Evolutionary conservation across 306 rosid genomes (phyloP), one percentile per base, ranked within the genome.

Genomic region (Ormosia emarginata): DNA sequence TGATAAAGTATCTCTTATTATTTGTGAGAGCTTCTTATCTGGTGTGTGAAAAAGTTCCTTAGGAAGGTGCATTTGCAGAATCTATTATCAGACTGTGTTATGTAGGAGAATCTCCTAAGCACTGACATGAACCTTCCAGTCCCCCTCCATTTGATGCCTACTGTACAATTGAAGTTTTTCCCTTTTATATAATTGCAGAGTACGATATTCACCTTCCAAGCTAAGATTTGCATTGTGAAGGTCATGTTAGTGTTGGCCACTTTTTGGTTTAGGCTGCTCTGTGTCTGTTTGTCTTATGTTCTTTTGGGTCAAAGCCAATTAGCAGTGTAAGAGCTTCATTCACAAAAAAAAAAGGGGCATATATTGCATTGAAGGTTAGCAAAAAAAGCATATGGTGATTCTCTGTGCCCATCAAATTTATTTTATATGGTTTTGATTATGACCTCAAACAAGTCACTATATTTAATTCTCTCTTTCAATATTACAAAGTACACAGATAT

Each of bases 401-500:
- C 93, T 91, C 91, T 90, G 86, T 90, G 97, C 91, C 93, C 88
- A 66, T 87, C 94, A 81, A 71, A 71, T 61, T 56, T 59, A 56
- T 24, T 71, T 47, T 18, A 9, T 32, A 61, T 82, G 36, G 74
- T 88, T 85, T 90, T 85, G 87, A 83, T 44, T 56, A 67, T 53
- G 92, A 91, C 92, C 91, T 90, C 92, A 85, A 88, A 90, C 88
- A 90, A 88, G 83, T 92, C 91, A 85, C 88, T 55, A 90, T 87
- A 87, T 82, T 44, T 46, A 41, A 7, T 30, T 70, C 61, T 41
- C 46, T 47, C 37, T 67, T 47, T 47, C 43, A 47, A 40, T 13
- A 1, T 47, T 49, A 46, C 44, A 18, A 70, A 2, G 77, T 29
- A 41, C 39, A 8, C 40, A 43, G 15, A 67, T 50, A 55, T 79